A percentile compares a stretch with the other conserved stretches of the same genome.
These are phyloP conservation scores for Aristolochia californica DNA, from an alignment of 164 flowering plant species.

Conservation along the genomic window DNA sequence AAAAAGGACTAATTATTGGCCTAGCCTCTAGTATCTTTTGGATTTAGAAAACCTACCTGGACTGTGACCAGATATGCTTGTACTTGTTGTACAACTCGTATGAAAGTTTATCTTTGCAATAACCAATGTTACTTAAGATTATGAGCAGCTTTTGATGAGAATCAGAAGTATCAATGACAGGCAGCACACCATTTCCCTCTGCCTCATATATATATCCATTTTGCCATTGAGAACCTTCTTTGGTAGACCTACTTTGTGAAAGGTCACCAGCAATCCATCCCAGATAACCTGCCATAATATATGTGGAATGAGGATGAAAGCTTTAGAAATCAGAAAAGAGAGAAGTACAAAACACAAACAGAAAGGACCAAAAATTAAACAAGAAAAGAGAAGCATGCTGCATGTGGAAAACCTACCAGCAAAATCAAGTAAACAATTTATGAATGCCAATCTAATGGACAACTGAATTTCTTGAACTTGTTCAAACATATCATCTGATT, in stretches of 20 bases:
- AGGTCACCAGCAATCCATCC: conserved; percentile 71
- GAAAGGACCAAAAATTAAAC: not conserved
- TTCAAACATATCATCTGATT: conserved; percentile 54
- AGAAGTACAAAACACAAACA: conserved; percentile 1
- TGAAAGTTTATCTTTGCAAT: conserved; percentile 91
- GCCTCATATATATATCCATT: conserved; percentile 50
- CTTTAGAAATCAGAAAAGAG: conserved; percentile 3
- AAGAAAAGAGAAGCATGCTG: not conserved
- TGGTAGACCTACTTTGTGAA: conserved; percentile 34
- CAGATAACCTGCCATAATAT: conserved; percentile 45
- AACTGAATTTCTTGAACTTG: conserved; percentile 86
- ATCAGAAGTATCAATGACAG: conserved; percentile 48
- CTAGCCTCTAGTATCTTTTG: not conserved
- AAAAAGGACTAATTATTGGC: not conserved
- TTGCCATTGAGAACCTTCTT: conserved; percentile 35
- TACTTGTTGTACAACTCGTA: conserved; percentile 70
- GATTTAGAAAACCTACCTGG: conserved; percentile 33
- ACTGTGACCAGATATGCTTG: conserved; percentile 66
- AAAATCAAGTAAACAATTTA: conserved; percentile 89
- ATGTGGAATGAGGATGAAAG: conserved; percentile 7
- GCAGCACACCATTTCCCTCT: conserved; percentile 39
- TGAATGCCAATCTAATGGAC: conserved; percentile 73
- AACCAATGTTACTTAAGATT: conserved; percentile 90
- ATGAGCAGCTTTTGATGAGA: conserved; percentile 69
- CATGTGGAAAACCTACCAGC: conserved; percentile 46